Evolutionary conservation across 2,329 filamentous ascomycete genomes (phyloP), one percentile per base, ranked within the genome.

Genomic region (Penicillium polonicum): DNA sequence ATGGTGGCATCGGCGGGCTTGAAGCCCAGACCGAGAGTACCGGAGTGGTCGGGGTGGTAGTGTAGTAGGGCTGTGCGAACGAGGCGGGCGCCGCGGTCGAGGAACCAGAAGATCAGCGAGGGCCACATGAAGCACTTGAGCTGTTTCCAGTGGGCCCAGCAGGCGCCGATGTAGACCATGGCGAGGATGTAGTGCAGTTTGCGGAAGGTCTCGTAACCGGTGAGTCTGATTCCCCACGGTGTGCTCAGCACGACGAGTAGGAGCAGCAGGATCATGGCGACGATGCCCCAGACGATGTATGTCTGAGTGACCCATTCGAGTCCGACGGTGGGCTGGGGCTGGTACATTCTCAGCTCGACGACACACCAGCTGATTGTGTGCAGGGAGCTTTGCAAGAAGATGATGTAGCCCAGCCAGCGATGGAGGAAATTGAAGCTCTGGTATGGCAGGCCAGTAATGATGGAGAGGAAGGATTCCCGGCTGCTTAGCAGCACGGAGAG

Each of bases 381-480:
- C 1, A 92, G 72, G 10, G 80, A 74, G 3, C 84, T 82, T 69
- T 92, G 89, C 0, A 84, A 70, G 53, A 90, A 83, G 61, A 92
- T 90, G 66, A 92, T 80, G 60, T 88, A 88, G 7, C 89, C 89
- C 0, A 87, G 76, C 89, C 89, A 92, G 33, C 88, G 85, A 71
- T 91, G 89, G 21, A 92, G 76, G 68, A 92, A 92, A 72, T 89
- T 87, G 80, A 92, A 91, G 66, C 83, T 85, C 64, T 91, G 88
- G 67, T 91, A 90, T 0, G 89, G 88, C 0, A 92, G 79, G 1
- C 89, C 89, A 0, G 88, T 92, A 48, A 90, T 72, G 15, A 89
- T 70, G 0, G 85, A 88, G 4, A 92, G 80, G 2, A 91, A 76
- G 0, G 86, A 89, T 69, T 92, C 89, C 41, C 89, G 82, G 57